Percentiles rank a stretch among this genome's conserved stretches.
Evolutionary conservation across 2,329 filamentous ascomycete species (phyloP).

Genomic region (Clonostachys rhizophaga): DNA sequence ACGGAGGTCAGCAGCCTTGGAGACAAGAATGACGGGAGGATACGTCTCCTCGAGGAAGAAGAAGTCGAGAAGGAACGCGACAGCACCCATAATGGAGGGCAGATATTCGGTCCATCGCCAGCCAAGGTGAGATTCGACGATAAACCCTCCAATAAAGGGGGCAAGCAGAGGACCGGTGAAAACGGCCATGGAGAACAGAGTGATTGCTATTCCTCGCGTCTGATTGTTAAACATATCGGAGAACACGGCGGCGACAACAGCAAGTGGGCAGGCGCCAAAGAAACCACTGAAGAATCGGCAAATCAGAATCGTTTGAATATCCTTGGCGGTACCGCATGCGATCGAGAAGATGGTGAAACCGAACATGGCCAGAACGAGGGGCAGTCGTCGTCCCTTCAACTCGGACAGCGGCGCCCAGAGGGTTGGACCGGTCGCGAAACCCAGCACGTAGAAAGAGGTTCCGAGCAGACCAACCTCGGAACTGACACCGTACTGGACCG

Average conservation of each 20-base stretch:
- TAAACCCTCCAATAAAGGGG: conserved; percentile 67
- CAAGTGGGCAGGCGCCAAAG: conserved; percentile 64
- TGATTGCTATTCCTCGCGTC: conserved; percentile 46
- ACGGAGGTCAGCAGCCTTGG: conserved; percentile 56
- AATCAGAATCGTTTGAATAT: conserved; percentile 65
- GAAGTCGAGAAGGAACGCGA: conserved; percentile 53
- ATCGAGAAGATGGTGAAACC: conserved; percentile 67
- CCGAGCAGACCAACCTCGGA: conserved; percentile 59
- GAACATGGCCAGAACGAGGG: conserved; percentile 57
- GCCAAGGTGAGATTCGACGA: conserved; percentile 54
- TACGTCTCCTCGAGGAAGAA: conserved; percentile 67
- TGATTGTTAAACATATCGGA: conserved; percentile 67
- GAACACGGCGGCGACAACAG: conserved; percentile 67
- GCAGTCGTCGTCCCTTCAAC: conserved; percentile 61
- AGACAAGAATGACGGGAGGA: conserved; percentile 59
- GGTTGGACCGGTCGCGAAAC: conserved; percentile 67
- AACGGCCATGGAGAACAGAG: conserved; percentile 41
- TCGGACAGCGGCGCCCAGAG: conserved; percentile 73
- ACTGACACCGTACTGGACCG: conserved; percentile 54
- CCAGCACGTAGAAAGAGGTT: conserved; percentile 66
- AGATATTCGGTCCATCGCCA: conserved; percentile 48
- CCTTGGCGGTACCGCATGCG: conserved; percentile 59
- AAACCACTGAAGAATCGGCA: conserved; percentile 72
- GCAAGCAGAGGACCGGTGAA: conserved; percentile 65
- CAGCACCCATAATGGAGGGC: conserved; percentile 46